Conservation (phyloP, 2,329 filamentous ascomycete genomes). For the Fusarium redolens region DNA sequence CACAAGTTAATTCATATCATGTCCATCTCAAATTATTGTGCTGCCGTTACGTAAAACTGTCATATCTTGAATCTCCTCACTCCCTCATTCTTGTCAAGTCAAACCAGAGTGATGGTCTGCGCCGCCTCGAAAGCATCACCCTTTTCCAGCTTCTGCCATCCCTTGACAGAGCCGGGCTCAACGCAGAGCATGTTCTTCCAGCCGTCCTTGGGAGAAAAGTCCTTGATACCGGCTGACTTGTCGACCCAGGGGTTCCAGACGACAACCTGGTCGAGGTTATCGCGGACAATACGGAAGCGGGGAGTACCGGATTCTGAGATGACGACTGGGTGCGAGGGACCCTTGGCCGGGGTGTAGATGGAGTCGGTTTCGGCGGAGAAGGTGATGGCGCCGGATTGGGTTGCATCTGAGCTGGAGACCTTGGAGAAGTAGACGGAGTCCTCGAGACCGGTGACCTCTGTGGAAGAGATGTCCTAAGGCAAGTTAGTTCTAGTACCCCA, state of each 20-base stretch:
- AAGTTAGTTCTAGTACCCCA: neutral
- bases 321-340: slow-evolving; percentile 66
- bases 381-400: slow-evolving; percentile 71
- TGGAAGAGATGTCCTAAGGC: slow-evolving; percentile 79
- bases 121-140: slow-evolving; percentile 75
- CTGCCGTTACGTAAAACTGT: slow-evolving; percentile 23
- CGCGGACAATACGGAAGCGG: slow-evolving; percentile 79
- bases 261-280: slow-evolving; percentile 88
- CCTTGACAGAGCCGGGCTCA: slow-evolving; percentile 85
- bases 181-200: slow-evolving; percentile 96
- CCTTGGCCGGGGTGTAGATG: slow-evolving; percentile 80
- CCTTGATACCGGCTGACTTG: slow-evolving; percentile 82
- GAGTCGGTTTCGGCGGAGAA: slow-evolving; percentile 87
- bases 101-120: slow-evolving; percentile 63
- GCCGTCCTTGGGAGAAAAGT: slow-evolving; percentile 89
- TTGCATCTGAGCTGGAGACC: slow-evolving; percentile 74
- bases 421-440: slow-evolving; percentile 86
- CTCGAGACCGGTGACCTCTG: slow-evolving; percentile 80
- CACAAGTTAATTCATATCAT: slow-evolving; percentile 27
- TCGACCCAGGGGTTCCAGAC: slow-evolving; percentile 98
- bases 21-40: slow-evolving; percentile 34
- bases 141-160: slow-evolving; percentile 86
- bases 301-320: slow-evolving; percentile 73
- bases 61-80: slow-evolving; percentile 29
- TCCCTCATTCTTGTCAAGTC: slow-evolving; percentile 16